Evolutionary conservation across 192 early-diverging fungal genomes (phyloP), one percentile per base, ranked within the genome.

Genomic region (Martensiomyces pterosporus): DNA sequence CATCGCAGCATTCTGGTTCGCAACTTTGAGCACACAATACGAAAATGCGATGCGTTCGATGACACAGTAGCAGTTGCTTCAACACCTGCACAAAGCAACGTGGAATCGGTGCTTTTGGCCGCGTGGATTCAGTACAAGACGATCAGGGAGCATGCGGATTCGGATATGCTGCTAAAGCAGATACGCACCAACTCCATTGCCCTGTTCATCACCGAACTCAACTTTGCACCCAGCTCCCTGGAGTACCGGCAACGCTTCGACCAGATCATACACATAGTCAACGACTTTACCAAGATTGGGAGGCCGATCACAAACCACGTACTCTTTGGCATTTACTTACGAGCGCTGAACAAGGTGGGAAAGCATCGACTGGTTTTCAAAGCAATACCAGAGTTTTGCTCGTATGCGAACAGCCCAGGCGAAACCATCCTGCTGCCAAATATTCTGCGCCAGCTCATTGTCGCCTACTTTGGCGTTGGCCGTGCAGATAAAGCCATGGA

Each of bases 281-380:
- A 15, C 47, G 63, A 61, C 42, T 50, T 35, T 29, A 27, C 33
- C 8, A 18, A 15, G 4, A 26, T 41, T 12, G 63, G 38, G 10
- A 48, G 52, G 12, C 46, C 69, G 36, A 46, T 61, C 40, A 21
- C 27, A 5, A 22, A 29, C 10, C 37, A 49, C 9, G n/a, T 49
- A 12, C 44, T 54, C 16, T 65, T 73, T 10, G 35, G 45, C 24
- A 37, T 61, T 40, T 66, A 66, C 37, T 43, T 73, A 25, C 62
- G 69, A 8, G 69, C 69, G 6, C 34, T 73, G 21, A 73, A 73
- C 47, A 57, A 51, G 38, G 57, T 61, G 2, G 53, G 63, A 7
- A 25, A 34, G 17, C 46, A 49, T 19, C 57, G 43, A 41, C 23
- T 18, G 40, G 69, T 39, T 9, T n/a, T 73, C 7, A 38, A 18